These are phyloP conservation scores for Suillus cothurnatus DNA, from an alignment of 768 basidiomycete genomes.

Conservation along the genomic window DNA sequence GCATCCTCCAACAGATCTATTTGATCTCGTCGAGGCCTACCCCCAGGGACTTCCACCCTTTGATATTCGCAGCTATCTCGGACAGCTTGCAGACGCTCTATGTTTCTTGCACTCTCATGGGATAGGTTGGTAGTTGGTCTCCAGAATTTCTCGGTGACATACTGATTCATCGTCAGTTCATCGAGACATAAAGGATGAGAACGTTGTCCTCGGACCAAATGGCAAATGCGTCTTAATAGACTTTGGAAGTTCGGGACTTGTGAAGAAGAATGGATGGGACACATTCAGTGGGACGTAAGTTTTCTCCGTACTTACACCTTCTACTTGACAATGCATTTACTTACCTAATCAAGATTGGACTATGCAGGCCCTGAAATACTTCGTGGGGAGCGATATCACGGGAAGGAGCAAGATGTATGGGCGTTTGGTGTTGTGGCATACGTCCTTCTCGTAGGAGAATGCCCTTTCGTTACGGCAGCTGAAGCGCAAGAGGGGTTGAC, in stretches of 20 bases:
- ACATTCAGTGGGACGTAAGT: slow-evolving; percentile 92
- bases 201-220: slow-evolving; percentile 79
- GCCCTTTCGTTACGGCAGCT: slow-evolving; percentile 87
- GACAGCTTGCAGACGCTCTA: slow-evolving; percentile 92
- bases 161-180: slow-evolving; percentile 58
- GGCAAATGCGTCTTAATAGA: slow-evolving; percentile 94
- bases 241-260: slow-evolving; percentile 90
- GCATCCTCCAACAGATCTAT: slow-evolving; percentile 77
- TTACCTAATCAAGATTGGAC: slow-evolving; percentile 59
- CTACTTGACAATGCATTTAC: slow-evolving; percentile 14
- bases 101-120: slow-evolving; percentile 88
- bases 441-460: slow-evolving; percentile 90
- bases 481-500: slow-evolving; percentile 87
- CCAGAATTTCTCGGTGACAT: slow-evolving; percentile 3
- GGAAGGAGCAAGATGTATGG: slow-evolving; percentile 98
- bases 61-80: slow-evolving; percentile 80
- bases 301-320: not conserved
- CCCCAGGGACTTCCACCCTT: slow-evolving; percentile 81
- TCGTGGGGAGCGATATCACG: slow-evolving; percentile 91
- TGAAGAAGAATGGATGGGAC: slow-evolving; percentile 86
- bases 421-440: slow-evolving; percentile 97
- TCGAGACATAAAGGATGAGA: slow-evolving; percentile 98
- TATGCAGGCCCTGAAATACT: slow-evolving; percentile 98
- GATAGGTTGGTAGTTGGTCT: slow-evolving; percentile 62
- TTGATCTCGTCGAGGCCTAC: slow-evolving; percentile 90